Conservation (phyloP, 2,329 filamentous ascomycete species). For the Diaporthe longicolla region DNA sequence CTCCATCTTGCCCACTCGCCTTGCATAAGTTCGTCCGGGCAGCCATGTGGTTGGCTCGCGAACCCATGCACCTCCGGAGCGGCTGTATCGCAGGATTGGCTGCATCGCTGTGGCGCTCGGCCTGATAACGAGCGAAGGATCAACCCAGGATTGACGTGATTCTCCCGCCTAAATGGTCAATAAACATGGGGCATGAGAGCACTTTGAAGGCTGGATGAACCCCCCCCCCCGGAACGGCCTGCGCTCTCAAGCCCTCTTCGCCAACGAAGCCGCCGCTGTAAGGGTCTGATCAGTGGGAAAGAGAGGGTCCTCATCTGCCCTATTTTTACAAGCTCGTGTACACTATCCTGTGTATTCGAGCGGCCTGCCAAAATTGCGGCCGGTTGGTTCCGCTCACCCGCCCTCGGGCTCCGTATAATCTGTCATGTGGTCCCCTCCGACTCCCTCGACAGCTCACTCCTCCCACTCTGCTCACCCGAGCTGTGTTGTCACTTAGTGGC, state of each 20-base stretch:
- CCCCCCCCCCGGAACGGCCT: background rate
- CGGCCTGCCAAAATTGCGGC: slow-evolving; percentile 15
- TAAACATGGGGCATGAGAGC: slow-evolving; percentile 21
- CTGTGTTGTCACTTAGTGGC: slow-evolving; percentile 12
- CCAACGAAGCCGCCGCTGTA: slow-evolving; percentile 21
- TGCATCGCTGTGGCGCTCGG: slow-evolving; percentile 29
- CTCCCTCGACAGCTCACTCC: slow-evolving; percentile 20
- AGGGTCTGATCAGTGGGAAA: background rate
- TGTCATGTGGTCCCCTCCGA: slow-evolving; percentile 24
- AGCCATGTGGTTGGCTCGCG: slow-evolving; percentile 32
- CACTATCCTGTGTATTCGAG: background rate
- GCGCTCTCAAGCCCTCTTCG: background rate
- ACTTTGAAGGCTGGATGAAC: background rate
- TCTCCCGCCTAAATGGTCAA: slow-evolving; percentile 34
- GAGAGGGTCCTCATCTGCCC: background rate
- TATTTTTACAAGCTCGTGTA: slow-evolving; percentile 13
- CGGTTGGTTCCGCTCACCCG: slow-evolving; percentile 21
- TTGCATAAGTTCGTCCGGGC: slow-evolving; percentile 30
- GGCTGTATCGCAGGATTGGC: slow-evolving; percentile 33
- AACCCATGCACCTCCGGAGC: slow-evolving; percentile 26
- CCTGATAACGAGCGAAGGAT: slow-evolving; percentile 37
- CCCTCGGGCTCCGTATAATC: slow-evolving; percentile 25
- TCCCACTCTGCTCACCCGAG: slow-evolving; percentile 29
- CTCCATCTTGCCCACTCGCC: slow-evolving; percentile 27
- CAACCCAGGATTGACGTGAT: slow-evolving; percentile 31